phyloP scores from a whole-genome alignment of 208 protist genomes.

The Naegleria fowleri region DNA sequence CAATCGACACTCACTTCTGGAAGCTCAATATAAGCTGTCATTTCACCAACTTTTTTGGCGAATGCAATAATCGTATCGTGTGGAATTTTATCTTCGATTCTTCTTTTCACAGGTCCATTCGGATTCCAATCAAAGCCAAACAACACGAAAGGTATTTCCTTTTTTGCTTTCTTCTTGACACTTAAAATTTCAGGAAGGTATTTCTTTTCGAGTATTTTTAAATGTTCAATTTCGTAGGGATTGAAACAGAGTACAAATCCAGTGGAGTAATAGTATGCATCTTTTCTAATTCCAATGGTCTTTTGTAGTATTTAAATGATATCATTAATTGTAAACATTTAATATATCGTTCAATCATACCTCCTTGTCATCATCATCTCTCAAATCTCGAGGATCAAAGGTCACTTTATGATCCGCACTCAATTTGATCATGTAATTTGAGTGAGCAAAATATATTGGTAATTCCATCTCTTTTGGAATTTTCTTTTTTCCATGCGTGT shows the following conservation, averaged over 20 bases:
- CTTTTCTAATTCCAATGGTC: constrained; percentile 12
- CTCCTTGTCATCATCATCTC: not conserved
- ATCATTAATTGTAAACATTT: not conserved
- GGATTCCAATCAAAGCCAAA: constrained; percentile 2
- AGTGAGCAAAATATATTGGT: not conserved
- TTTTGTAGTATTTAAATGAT: not conserved
- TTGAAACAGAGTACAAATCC: not conserved
- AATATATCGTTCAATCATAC: not conserved
- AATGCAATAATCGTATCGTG: not conserved
- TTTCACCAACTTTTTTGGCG: not conserved
- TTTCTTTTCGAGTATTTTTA: not conserved
- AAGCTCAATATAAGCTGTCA: not conserved
- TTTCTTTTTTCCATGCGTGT: not conserved
- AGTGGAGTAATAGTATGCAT: not conserved
- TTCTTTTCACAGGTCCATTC: not conserved
- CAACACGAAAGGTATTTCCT: not conserved
- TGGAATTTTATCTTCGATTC: not conserved
- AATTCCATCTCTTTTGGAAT: not conserved
- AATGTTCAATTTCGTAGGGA: not conserved
- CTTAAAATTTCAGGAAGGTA: not conserved
- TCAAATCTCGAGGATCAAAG: not conserved
- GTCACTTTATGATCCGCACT: not conserved
- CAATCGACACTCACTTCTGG: not conserved
- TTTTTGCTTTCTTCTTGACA: not conserved
- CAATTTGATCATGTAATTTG: not conserved